Conservation (phyloP, 208 protist genomes). For the Borovskyia barvae region DNA sequence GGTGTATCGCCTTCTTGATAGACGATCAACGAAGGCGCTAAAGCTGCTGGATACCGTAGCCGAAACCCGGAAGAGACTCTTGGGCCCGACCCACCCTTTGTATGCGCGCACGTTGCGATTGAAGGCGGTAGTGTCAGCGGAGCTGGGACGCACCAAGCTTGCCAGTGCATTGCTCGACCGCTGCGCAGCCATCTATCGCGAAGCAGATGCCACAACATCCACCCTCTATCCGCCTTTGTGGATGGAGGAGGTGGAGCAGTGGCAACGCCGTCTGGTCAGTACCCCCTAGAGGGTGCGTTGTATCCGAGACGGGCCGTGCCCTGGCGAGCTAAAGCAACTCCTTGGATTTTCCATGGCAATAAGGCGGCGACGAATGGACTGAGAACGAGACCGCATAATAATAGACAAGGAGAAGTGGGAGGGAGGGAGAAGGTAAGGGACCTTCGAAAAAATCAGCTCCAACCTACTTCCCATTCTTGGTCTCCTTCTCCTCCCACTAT, state of each 20-base stretch:
- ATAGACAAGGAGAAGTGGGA: too few species aligned
- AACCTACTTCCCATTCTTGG: too few species aligned
- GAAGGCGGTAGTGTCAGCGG: constrained; percentile 35
- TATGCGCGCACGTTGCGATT: constrained; percentile 22
- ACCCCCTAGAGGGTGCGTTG: too few species aligned
- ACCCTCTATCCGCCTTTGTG: not conserved
- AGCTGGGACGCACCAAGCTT: constrained; percentile 25
- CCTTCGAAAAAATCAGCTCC: too few species aligned
- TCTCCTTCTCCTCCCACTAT: too few species aligned
- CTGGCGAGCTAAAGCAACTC: too few species aligned
- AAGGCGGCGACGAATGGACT: too few species aligned
- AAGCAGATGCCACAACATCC: not conserved
- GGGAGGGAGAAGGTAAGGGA: too few species aligned
- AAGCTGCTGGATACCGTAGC: constrained; percentile 44
- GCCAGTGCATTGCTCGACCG: constrained; percentile 10
- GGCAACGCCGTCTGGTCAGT: not conserved
- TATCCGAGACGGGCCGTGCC: too few species aligned
- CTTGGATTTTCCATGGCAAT: too few species aligned
- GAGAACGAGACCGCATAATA: too few species aligned
- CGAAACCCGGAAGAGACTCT: constrained; percentile 29
- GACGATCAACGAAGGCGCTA: constrained; percentile 24
- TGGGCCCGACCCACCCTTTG: constrained; percentile 48
- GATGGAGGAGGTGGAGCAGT: not conserved
- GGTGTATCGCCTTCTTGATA: constrained; percentile 33
- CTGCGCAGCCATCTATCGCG: constrained; percentile 2